phyloP scores from a whole-genome alignment of 257 asterid genomes.

The Solanum sitiens region DNA sequence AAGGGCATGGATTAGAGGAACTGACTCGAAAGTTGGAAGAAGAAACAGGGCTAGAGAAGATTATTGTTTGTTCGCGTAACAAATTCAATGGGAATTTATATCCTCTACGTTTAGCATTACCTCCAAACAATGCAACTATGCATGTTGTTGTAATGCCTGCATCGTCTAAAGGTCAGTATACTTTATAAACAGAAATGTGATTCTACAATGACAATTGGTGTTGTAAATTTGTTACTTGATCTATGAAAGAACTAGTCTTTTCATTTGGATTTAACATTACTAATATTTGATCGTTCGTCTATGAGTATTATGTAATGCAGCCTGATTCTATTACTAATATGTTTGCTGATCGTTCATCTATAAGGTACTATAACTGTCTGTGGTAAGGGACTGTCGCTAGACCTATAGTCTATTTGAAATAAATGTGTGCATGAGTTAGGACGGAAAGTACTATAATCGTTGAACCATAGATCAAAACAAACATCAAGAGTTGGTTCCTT shows the following conservation, averaged over 20 bases:
- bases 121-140: slow-evolving; percentile 91
- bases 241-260: neutral
- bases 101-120: slow-evolving; percentile 79
- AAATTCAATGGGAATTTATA: slow-evolving; percentile 54
- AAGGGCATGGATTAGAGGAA: slow-evolving; percentile 66
- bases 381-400: neutral
- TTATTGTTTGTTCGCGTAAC: slow-evolving; percentile 59
- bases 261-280: neutral
- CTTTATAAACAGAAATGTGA: neutral
- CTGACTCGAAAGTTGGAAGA: slow-evolving; percentile 57
- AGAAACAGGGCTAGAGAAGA: slow-evolving; percentile 50
- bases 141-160: slow-evolving; percentile 71
- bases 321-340: neutral
- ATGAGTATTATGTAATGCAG: neutral
- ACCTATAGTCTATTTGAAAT: neutral
- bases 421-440: neutral
- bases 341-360: neutral
- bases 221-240: neutral
- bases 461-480: neutral
- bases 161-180: slow-evolving; percentile 53
- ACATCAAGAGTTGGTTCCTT: neutral
- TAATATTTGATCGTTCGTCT: neutral
- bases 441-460: neutral
- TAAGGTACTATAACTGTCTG: neutral
- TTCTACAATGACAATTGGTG: neutral